A percentile compares a stretch with the other conserved stretches of the same genome.
phyloP scores from a whole-genome alignment of 441 rosid species.

The Pelargonium fulgidum region DNA sequence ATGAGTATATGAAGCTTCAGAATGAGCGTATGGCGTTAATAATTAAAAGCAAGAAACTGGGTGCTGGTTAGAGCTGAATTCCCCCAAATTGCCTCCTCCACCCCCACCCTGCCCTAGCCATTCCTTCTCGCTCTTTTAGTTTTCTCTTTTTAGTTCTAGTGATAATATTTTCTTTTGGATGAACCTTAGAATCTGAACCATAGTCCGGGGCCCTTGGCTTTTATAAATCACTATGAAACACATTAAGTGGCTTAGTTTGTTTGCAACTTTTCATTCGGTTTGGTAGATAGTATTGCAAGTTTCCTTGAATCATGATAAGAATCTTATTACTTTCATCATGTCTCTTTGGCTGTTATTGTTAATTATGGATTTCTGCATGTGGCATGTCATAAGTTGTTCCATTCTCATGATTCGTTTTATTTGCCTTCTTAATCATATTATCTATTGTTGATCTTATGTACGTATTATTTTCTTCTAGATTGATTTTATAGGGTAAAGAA shows the following conservation, averaged over 20 bases:
- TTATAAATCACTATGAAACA: not conserved
- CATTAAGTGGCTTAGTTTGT: not conserved
- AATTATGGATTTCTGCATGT: not conserved
- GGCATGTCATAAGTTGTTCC: not conserved
- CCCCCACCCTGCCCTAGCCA: not conserved
- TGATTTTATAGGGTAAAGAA: not conserved
- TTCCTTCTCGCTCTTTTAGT: not conserved
- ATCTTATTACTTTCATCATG: not conserved
- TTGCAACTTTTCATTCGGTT: not conserved
- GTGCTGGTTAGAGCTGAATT: slow-evolving; percentile 12
- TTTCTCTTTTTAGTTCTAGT: not conserved
- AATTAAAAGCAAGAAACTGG: slow-evolving; percentile 20
- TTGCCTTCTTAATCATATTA: not conserved
- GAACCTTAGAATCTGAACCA: not conserved
- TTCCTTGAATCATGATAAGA: not conserved
- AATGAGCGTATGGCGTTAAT: slow-evolving; percentile 22
- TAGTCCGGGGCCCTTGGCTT: not conserved
- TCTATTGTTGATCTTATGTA: not conserved
- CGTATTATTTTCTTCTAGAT: not conserved
- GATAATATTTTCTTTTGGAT: not conserved
- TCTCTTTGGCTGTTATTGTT: not conserved
- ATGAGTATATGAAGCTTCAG: slow-evolving; percentile 28
- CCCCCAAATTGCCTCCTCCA: not conserved
- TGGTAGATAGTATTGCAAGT: not conserved
- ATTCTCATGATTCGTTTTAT: not conserved